Base-by-base conservation (phyloP, 192 early-diverging fungal genomes). In the Coemansia sp. region DNA sequence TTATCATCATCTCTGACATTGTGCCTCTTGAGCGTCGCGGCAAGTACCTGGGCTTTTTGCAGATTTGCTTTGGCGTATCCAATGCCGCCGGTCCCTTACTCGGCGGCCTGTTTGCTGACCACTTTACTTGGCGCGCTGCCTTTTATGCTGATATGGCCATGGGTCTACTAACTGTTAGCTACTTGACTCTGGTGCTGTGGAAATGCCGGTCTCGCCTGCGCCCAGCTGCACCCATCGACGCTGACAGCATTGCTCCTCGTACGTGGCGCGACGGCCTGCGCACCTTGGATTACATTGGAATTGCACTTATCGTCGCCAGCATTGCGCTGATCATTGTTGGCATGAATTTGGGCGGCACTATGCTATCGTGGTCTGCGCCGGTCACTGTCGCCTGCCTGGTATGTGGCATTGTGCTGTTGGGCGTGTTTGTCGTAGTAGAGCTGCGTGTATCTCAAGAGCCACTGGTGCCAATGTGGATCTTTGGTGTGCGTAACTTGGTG, bases 141-240 rank as follows among this genome's bases (percentile, higher is more conserved):
- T 94, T 94, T 68, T 94, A 84, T 73, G 88, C 93, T 60, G 93
- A 94, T 76, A 78, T 94, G 38, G 88, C 88, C 27, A 68, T 96
- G 73, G 91, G 93, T 22, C 71, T 70, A 4, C 30, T 89, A 7
- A 80, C 88, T 22, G 27, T 86, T 29, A 47, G 76, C 11, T 82
- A 87, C 18, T 66, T 91, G 56, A 66, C 79, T 2, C 29, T 85
- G 10, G 67, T 84, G 11, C 76, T 92, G 55, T 59, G 58, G 58
- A 37, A 32, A 10, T 76, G 85, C n/a, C 81, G 87, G 43, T 74
- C 81, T 20, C 65, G 61, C 27, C 85, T 87, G 34, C 58, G 58
- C 18, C 34, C 58, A 13, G 58, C 58, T 18, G 35, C n/a, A n/a
- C 37, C 58, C 18, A 29, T 59, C 1, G 58, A 39, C n/a, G 58